Base-by-base conservation (phyloP, 192 early-diverging fungal genomes). In the Coemansia sp. region DNA sequence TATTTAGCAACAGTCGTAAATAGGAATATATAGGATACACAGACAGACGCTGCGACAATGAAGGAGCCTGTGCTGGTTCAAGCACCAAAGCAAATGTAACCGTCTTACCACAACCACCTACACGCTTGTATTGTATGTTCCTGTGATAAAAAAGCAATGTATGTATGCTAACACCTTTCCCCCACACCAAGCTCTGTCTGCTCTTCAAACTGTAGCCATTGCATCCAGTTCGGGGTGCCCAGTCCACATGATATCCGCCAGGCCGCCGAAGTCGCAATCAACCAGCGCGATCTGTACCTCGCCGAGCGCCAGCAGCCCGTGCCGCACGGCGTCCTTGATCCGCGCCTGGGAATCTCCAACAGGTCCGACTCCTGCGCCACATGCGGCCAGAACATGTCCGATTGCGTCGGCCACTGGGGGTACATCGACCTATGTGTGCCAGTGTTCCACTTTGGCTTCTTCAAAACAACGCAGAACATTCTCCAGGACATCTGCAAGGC, bases 391-490 rank as follows among this genome's bases (percentile, higher is more conserved):
- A 83, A 83, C 58, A 82, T 92, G 67, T 81, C 90, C 67, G 92
- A 96, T 50, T 99, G 97, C 76, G 87, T 94, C 22, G 97, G 97
- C 31, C 97, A 99, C 83, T 99, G 88, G 83, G 97, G 96, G 17
- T 91, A 93, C 62, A 84, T 99, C 30, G 88, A 92, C 50, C 84
- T 99, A 9, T 90, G 88, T 38, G 77, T 98, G 48, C 97, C 97
- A 6, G 92, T 99, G 20, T 99, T 98, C 70, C 97, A 99, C 47
- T 94, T 95, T 83, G 97, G 97, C 45, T 99, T 94, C 79, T 99
- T 98, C 71, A 90, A 92, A 64, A 83, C 88, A 38, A 90, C 90
- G 54, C 85, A 95, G 38, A 87, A 83, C 20, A 93, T 97, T 55
- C 76, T 99, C 33, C 96, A 99, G 82, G 88, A 94, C 50, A 97